Conservation (phyloP, 176 grass and related monocot species). For the Eragrostis curvula region DNA sequence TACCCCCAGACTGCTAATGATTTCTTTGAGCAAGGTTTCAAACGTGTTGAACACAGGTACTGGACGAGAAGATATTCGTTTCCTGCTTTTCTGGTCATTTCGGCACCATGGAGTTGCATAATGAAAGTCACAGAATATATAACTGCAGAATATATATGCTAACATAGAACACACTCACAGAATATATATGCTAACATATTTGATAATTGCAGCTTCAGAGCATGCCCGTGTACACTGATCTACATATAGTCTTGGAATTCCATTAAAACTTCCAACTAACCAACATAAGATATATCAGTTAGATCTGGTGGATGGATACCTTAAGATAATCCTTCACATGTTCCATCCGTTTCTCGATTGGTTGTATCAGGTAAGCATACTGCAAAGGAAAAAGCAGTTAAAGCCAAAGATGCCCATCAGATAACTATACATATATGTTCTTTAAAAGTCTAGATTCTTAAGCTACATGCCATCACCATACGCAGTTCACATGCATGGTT, state of each 20-base stretch:
- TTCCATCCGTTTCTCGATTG: slow-evolving; percentile 78
- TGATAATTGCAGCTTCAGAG: background rate
- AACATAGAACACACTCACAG: no score
- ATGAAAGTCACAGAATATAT: no score
- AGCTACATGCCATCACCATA: slow-evolving; percentile 7
- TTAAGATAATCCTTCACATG: slow-evolving; percentile 85
- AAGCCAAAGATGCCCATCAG: slow-evolving; percentile 31
- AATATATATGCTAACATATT: background rate
- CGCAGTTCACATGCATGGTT: slow-evolving; percentile 1
- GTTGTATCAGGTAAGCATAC: slow-evolving; percentile 86
- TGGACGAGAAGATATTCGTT: no score
- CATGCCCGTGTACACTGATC: background rate
- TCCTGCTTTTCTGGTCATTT: no score
- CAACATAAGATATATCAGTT: background rate
- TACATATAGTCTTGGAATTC: background rate
- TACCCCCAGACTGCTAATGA: no score
- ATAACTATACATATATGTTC: background rate
- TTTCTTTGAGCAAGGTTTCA: no score
- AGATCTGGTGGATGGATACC: slow-evolving; percentile 40
- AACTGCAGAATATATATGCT: no score
- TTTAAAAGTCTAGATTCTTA: slow-evolving; percentile 22
- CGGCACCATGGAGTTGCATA: no score
- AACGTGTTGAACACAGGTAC: no score
- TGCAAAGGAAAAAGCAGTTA: slow-evolving; percentile 34
- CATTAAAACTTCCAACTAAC: background rate